Base-by-base conservation (phyloP, 176 grass and related monocot species). In the Chloris gayana region DNA sequence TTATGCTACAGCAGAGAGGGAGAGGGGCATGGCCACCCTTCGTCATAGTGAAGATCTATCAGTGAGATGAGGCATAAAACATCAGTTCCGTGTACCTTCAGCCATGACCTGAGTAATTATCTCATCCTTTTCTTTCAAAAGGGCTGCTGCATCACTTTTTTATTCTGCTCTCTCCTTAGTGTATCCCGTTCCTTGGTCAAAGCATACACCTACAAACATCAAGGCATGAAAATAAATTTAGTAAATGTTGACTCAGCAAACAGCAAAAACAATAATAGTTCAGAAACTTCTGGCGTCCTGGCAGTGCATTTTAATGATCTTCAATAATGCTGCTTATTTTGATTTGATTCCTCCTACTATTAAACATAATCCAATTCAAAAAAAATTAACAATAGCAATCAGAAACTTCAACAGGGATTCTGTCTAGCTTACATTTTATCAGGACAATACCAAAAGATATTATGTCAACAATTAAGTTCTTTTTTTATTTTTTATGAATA, bases 81-180 rank as follows among this genome's bases (percentile, higher is more conserved):
- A 25, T 70, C 37, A 8, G 51, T 82, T 73, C 30, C 67, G 39
- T 74, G 38, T 95, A 95, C 97, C 97, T 99, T 99, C 97, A 83
- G 97, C 97, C 97, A 99, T 99, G 74, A 99, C 97, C 88, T 99
- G 97, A 91, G 38, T 96, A 76, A 99, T 99, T 75, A 99, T 99
- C 82, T 96, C 97, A 77, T 99, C 97, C 80, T 99, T 99, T 78
- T 99, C 97, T 96, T 99, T 99, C 88, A 99, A 91, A 91, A 99
- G 97, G 84, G 97, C 88, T 82, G 93, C 80, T 77, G 93, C 97
- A 17, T 99, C 97, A 49, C 91, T 99, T 85, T 99, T 99, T 88
- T 96, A 73, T 75, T 99, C 86, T 99, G 97, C 82, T 99, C 97
- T 78, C 93, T 96, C 87, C 91, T 93, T 80, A 99, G 91, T 64